Percentiles rank a stretch among this genome's conserved stretches.
Evolutionary conservation across 73 alveolate genomes (phyloP).

Genomic region (Paramecium sexaurelia): DNA sequence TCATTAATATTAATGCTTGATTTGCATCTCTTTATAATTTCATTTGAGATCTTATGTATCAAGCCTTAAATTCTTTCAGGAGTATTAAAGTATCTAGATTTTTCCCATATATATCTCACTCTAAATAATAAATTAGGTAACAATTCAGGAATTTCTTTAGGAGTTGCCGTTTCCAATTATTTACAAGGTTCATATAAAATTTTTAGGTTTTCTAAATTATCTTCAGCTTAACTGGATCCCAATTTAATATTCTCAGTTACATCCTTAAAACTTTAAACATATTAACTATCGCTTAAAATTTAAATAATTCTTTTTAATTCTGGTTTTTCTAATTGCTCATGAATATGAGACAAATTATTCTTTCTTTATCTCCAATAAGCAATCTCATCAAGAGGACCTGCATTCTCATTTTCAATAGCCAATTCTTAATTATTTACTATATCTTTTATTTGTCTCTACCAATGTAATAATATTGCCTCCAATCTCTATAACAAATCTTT

Average conservation of each 20-base stretch:
- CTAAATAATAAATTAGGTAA: constrained; percentile 82
- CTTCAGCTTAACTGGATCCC: constrained; percentile 88
- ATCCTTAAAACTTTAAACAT: constrained; percentile 81
- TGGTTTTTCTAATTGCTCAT: constrained; percentile 84
- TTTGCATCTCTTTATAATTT: constrained; percentile 90
- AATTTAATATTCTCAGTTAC: constrained; percentile 82
- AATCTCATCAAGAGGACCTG: constrained; percentile 93
- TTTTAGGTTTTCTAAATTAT: constrained; percentile 82
- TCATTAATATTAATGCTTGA: constrained; percentile 87
- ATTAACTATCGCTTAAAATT: constrained; percentile 83
- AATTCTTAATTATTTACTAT: constrained; percentile 96
- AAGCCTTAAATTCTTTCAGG: constrained; percentile 90
- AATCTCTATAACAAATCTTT: constrained; percentile 97
- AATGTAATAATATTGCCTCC: constrained; percentile 95
- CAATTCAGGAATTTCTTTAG: constrained; percentile 87
- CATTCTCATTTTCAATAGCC: constrained; percentile 80
- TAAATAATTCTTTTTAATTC: constrained; percentile 84
- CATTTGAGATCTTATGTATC: constrained; percentile 92
- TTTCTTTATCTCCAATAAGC: constrained; percentile 85
- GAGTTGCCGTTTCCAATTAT: constrained; percentile 83
- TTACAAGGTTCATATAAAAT: constrained; percentile 89
- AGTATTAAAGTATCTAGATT: constrained; percentile 88
- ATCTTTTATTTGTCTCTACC: constrained; percentile 99
- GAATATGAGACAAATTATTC: constrained; percentile 80
- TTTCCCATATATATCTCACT: constrained; percentile 90